phyloP scores from a whole-genome alignment of 371 early-diverging fungal genomes.

The Actinomortierella ambigua region DNA sequence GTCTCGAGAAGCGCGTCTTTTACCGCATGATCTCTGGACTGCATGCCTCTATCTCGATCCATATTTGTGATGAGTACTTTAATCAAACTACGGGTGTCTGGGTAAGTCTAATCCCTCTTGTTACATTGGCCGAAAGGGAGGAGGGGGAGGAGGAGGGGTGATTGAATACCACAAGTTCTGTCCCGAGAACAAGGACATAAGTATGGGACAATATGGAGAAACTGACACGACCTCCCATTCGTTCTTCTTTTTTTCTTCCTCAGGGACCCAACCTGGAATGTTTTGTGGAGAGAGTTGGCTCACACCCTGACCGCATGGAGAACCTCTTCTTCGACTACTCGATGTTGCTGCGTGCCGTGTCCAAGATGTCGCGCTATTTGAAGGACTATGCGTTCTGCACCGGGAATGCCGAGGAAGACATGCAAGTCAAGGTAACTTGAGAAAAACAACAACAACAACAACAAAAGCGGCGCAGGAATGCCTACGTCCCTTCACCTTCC shows the following conservation, averaged over 20 bases:
- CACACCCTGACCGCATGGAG: conserved; percentile 86
- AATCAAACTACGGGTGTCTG: conserved; percentile 79
- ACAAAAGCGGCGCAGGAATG: neutral
- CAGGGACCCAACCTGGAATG: conserved; percentile 84
- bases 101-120: conserved; percentile 55
- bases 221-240: no score
- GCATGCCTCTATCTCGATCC: conserved; percentile 93
- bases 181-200: no score
- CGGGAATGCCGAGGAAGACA: conserved; percentile 54
- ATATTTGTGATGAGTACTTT: conserved; percentile 89
- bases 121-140: neutral
- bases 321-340: conserved; percentile 92
- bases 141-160: no score
- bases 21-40: conserved; percentile 92
- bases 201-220: no score
- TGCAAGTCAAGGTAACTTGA: conserved; percentile 46
- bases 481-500: no score
- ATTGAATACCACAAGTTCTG: no score
- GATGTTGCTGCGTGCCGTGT: conserved; percentile 79
- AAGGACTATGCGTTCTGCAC: conserved; percentile 69
- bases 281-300: conserved; percentile 82
- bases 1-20: conserved; percentile 88
- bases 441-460: neutral
- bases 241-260: neutral
- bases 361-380: conserved; percentile 78